phyloP scores from a whole-genome alignment of 1,284 basidiomycete genomes.

The Ustilago xerochloae region DNA sequence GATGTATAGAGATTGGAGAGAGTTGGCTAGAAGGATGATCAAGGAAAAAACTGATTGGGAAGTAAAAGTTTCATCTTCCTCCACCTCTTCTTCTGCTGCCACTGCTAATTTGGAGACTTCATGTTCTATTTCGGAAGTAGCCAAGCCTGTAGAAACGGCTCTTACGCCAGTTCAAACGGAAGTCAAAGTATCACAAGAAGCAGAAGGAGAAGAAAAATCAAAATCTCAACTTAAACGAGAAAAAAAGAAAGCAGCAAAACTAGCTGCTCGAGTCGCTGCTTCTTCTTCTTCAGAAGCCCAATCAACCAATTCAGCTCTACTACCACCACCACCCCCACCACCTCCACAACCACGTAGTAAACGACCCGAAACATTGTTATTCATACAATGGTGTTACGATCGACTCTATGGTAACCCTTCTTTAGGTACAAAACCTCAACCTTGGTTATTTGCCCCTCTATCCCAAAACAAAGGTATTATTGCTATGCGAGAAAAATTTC shows the following conservation, averaged over 20 bases:
- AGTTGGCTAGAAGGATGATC: conserved; percentile 79
- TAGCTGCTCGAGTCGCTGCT: neutral
- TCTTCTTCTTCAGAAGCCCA: conserved; percentile 11
- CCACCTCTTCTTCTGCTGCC: neutral
- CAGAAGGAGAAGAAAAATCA: conserved; percentile 1
- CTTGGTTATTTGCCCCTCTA: conserved; percentile 76
- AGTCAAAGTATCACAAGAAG: neutral
- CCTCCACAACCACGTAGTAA: conserved; percentile 48
- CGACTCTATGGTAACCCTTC: conserved; percentile 67
- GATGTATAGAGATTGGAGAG: conserved; percentile 98
- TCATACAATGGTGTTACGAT: conserved; percentile 63
- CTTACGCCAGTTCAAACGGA: neutral
- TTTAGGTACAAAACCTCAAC: conserved; percentile 76
- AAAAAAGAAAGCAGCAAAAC: conserved; percentile 21
- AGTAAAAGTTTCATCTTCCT: conserved; percentile 11
- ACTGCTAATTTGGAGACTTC: neutral
- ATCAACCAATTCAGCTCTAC: too few relatives aligned
- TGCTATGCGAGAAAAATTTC: conserved; percentile 81
- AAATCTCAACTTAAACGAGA: conserved; percentile 38
- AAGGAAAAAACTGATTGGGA: conserved; percentile 51
- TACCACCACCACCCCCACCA: conserved; percentile 32
- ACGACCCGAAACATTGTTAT: conserved; percentile 60
- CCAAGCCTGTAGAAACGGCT: neutral
- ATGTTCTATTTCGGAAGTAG: too few relatives aligned
- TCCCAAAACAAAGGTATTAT: conserved; percentile 84